Conservation (phyloP, 2,329 filamentous ascomycete species). For the Aspergillus pseudoterreus region DNA sequence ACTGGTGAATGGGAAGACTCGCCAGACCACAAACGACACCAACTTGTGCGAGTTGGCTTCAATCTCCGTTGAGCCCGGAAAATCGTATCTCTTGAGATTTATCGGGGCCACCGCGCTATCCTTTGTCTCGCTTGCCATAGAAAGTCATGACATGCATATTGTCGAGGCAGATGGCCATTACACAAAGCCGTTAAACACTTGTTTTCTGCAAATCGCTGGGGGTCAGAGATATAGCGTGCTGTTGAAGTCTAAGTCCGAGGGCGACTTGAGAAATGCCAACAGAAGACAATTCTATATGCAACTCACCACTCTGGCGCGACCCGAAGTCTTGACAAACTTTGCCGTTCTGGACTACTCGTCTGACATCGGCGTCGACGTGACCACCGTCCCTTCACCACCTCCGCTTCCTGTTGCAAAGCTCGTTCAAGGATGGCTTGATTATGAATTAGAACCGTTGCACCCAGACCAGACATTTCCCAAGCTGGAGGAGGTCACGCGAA, state of each 20-base stretch:
- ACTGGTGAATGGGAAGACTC: slow-evolving; percentile 56
- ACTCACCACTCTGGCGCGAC: slow-evolving; percentile 23
- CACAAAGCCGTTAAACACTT: slow-evolving; percentile 28
- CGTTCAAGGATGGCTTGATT: not conserved
- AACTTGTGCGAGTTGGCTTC: slow-evolving; percentile 45
- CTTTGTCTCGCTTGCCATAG: slow-evolving; percentile 52
- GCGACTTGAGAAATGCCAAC: slow-evolving; percentile 21
- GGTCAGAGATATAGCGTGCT: slow-evolving; percentile 62
- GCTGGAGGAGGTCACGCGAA: slow-evolving; percentile 47
- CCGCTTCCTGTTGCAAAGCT: not conserved
- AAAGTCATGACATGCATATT: slow-evolving; percentile 55
- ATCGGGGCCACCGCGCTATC: slow-evolving; percentile 57
- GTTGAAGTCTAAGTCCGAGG: slow-evolving; percentile 48
- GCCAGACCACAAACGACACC: slow-evolving; percentile 34
- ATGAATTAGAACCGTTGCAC: not conserved
- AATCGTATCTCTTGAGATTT: slow-evolving; percentile 60
- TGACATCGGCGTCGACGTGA: not conserved
- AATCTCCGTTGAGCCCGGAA: slow-evolving; percentile 58
- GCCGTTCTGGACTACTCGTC: slow-evolving; percentile 19
- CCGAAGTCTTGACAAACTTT: slow-evolving; percentile 22
- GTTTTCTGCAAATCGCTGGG: slow-evolving; percentile 53
- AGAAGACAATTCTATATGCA: slow-evolving; percentile 50
- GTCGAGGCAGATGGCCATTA: slow-evolving; percentile 57
- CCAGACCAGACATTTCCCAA: slow-evolving; percentile 13
- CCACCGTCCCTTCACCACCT: not conserved